Evolutionary conservation across 2,329 filamentous ascomycete species (phyloP).

Genomic region (Ophiobolus disseminans): DNA sequence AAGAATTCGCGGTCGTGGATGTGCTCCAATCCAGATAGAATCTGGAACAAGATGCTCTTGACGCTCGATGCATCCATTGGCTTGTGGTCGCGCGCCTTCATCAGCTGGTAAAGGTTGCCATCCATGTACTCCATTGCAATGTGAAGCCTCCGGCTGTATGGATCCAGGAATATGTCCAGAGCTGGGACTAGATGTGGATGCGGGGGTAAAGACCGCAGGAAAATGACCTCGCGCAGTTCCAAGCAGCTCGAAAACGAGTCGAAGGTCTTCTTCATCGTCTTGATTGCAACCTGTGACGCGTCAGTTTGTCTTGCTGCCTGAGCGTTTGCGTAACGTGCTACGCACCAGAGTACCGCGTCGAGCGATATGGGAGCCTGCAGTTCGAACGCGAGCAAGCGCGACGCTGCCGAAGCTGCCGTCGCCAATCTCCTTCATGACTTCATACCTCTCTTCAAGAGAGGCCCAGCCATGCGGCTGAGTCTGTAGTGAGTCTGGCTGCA

Average conservation of each 20-base stretch:
- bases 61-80: constrained; percentile 87
- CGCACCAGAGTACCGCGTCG: constrained; percentile 88
- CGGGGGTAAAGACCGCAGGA: constrained; percentile 83
- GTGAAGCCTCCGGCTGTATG: constrained; percentile 93
- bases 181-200: constrained; percentile 96
- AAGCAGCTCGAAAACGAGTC: constrained; percentile 89
- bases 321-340: constrained; percentile 48
- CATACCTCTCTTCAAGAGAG: constrained; percentile 89
- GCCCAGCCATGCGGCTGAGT: constrained; percentile 72
- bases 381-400: constrained; percentile 86
- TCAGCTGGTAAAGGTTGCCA: constrained; percentile 96
- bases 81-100: constrained; percentile 98
- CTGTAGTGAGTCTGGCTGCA: constrained; percentile 81
- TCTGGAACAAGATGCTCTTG: constrained; percentile 97
- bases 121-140: constrained; percentile 99
- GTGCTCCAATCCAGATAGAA: constrained; percentile 93
- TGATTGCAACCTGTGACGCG: constrained; percentile 83
- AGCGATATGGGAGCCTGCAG: constrained; percentile 86
- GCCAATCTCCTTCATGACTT: constrained; percentile 96
- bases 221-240: constrained; percentile 95
- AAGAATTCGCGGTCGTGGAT: constrained; percentile 98
- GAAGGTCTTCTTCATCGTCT: constrained; percentile 99
- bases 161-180: constrained; percentile 97
- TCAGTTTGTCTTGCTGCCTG: constrained; percentile 23
- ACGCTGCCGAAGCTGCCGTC: constrained; percentile 99